These are phyloP conservation scores for Batkoa obscura DNA, from an alignment of 371 early-diverging fungal species.

Conservation along the genomic window DNA sequence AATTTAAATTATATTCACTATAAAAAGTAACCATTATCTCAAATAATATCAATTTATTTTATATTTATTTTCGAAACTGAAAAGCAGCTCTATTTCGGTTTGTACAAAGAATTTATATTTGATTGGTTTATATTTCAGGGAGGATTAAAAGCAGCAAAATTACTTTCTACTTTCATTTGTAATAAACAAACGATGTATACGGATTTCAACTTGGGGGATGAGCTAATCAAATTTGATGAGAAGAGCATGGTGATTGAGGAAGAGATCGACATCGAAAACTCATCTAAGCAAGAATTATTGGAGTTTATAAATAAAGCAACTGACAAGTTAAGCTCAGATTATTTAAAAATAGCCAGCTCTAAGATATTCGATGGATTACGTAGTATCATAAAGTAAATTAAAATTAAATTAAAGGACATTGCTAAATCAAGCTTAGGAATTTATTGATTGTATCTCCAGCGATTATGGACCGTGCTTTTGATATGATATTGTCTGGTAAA, in stretches of 20 bases:
- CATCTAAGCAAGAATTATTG: neutral
- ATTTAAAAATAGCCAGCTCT: neutral
- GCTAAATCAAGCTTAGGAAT: neutral
- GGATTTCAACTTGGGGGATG: neutral
- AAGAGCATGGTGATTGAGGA: neutral
- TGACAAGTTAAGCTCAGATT: neutral
- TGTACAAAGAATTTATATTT: no score
- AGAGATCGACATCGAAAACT: neutral
- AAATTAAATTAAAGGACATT: neutral
- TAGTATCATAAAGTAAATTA: neutral
- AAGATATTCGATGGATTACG: neutral
- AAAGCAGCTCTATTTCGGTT: no score
- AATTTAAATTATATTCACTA: no score
- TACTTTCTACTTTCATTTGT: no score
- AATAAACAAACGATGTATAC: no score
- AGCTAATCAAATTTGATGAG: neutral
- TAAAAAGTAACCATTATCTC: no score
- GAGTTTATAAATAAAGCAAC: neutral
- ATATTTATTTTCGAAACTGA: no score
- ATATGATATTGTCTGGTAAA: neutral
- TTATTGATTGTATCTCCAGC: neutral
- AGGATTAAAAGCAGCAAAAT: no score
- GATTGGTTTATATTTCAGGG: no score
- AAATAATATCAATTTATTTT: no score
- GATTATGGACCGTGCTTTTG: neutral